Base-by-base conservation (phyloP, 257 asterid genomes). In the Paraleonurus japonicus region DNA sequence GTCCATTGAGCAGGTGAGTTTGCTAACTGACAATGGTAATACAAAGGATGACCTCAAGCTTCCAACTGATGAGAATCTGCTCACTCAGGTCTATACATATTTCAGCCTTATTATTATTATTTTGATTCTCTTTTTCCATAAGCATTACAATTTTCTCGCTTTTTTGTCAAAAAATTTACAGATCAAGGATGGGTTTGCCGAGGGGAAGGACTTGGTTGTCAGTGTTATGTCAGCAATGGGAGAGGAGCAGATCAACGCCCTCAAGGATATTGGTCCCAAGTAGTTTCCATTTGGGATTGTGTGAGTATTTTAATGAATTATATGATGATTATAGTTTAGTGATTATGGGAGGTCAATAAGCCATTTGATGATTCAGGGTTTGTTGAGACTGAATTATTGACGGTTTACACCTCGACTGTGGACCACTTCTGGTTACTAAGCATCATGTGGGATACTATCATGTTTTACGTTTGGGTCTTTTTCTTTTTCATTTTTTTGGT, bases 11-110 rank as follows among this genome's bases (percentile, higher is more conserved):
- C 66, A 92, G 98, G 96, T 92, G 83, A 92, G 96, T 74, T 79
- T 92, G 81, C 85, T 92, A 32, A 89, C 95, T 59, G 96, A 89
- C 6, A 89, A 73, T 82, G 98, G 98, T 11, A 85, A 55, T 81
- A 92, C 98, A 23, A 92, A 92, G 94, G 98, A 92, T 82, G 98
- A 92, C 74, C 92, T 92, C 54, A 89, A 80, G 82, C 98, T 92
- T 61, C 98, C 98, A 32, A 88, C 96, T 48, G 98, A 92, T 79
- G 98, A 92, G 0, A 57, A 0, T 78, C 87, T 92, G 48, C 95
- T 85, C 51, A 15, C 87, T 17, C 96, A 88, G 96, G 98, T 92
- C 26, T 61, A 10, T 69, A 17, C 13, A 51, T 51, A 17, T 39
- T 24, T 26, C 13, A 45, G 53, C n/a, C 20, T 3, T 47, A 20